Percentiles rank a stretch among this genome's conserved stretches.
Evolutionary conservation across 2,329 filamentous ascomycete species (phyloP).

Genomic region (Saccharata proteae): DNA sequence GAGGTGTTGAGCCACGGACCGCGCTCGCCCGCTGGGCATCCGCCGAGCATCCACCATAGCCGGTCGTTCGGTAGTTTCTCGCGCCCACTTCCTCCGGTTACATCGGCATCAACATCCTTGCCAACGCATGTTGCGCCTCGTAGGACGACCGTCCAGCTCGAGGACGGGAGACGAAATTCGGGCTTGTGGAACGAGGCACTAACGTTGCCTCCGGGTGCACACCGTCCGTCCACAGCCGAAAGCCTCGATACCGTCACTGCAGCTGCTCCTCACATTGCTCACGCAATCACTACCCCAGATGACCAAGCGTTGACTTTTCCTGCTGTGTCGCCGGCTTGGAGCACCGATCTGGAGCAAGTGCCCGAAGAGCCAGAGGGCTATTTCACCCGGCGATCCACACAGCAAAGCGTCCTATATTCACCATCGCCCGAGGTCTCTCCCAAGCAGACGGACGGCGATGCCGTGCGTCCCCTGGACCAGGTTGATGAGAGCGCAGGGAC

Average conservation of each 20-base stretch:
- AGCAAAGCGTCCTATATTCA: slow-evolving; percentile 14
- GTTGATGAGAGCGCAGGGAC: no score
- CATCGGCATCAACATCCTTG: slow-evolving; percentile 13
- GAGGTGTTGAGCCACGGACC: slow-evolving; percentile 2
- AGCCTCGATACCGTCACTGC: slow-evolving; percentile 17
- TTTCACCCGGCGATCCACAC: slow-evolving; percentile 15
- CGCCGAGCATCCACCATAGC: slow-evolving; percentile 16
- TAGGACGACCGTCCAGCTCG: no score
- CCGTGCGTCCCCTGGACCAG: no score
- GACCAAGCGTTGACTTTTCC: slow-evolving; percentile 27
- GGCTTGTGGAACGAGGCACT: slow-evolving; percentile 20
- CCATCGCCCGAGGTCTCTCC: slow-evolving; percentile 9
- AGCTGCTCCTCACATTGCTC: slow-evolving; percentile 20
- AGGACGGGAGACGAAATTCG: slow-evolving; percentile 18
- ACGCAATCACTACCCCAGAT: slow-evolving; percentile 32
- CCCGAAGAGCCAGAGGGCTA: slow-evolving; percentile 18
- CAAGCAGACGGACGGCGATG: slow-evolving; percentile 3
- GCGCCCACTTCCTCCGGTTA: slow-evolving; percentile 4
- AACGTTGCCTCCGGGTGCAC: slow-evolving; percentile 9
- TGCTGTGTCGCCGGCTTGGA: slow-evolving; percentile 28
- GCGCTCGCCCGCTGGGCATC: slow-evolving; percentile 10
- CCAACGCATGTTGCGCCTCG: not conserved
- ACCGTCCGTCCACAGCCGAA: slow-evolving; percentile 11
- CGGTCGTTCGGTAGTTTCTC: slow-evolving; percentile 42
- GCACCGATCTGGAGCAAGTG: slow-evolving; percentile 24